Evolutionary conservation across 1,284 basidiomycete species (phyloP), one percentile per base, ranked within the genome.

Genomic region (Ceratobasidium sp.): DNA sequence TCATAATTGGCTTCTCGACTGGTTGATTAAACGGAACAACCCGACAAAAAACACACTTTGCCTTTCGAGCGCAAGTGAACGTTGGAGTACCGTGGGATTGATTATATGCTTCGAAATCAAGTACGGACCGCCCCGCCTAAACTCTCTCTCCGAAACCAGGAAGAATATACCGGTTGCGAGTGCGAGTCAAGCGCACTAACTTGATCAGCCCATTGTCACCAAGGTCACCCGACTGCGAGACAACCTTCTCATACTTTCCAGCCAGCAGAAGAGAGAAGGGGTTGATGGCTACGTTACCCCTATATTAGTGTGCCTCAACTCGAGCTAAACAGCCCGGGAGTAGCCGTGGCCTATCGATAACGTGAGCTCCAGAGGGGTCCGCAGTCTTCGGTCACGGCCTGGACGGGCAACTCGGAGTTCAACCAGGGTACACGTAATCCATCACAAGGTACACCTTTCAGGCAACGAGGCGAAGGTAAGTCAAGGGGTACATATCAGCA

Each of bases 191-290:
- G 38, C 38, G 3, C n/a, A 42, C 55, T 57, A n/a, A 57, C 55
- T 20, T 57, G 15, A 72, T 76, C 34, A 77, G 69, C 8, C 79
- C 78, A 1, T 72, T 34, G 68, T 79, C 77, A 4, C 71, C 80
- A 17, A 77, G 27, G 6, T 75, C 78, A 38, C 74, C 77, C 69
- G 73, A 75, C 69, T 82, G 57, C 15, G 75, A 72, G 70, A 82
- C 72, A 42, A 82, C 77, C 71, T 80, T 82, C 74, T 81, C 81
- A 22, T 71, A 64, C 0, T 74, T 54, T 6, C 80, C 78, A 5
- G 76, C 76, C 22, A 75, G 74, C 15, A 83, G 75, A 25, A 83
- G 77, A 1, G 82, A 81, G 2, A 83, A 75, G 74, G 81, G 76
- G 69, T 80, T 79, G 69, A 76, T 80, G 45, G 76, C n/a, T n/a